These are phyloP conservation scores for Geotrichum histeridarum DNA, from an alignment of 1,139 yeast genomes.

Conservation along the genomic window DNA sequence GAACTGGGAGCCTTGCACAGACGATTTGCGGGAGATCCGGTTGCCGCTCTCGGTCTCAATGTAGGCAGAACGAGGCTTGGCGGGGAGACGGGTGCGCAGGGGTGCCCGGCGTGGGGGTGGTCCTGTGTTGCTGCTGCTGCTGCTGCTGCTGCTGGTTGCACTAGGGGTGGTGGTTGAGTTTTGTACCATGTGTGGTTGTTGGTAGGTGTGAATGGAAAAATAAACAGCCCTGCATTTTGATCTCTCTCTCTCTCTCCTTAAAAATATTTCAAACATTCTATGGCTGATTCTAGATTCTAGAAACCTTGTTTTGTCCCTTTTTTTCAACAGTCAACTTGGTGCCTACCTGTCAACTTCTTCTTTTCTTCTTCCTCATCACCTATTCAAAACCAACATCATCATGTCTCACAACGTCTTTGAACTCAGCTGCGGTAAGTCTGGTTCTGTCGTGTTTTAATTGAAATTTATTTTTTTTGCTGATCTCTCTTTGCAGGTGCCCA, in stretches of 20 bases:
- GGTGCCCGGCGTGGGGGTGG: neutral
- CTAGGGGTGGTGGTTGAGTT: neutral
- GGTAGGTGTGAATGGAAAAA: neutral
- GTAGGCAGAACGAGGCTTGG: constrained; percentile 22
- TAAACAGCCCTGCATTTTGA: no score
- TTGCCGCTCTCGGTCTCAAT: constrained; percentile 47
- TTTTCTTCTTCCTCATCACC: neutral
- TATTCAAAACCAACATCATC: neutral
- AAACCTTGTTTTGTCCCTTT: no score
- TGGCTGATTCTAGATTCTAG: no score
- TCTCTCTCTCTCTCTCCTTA: no score
- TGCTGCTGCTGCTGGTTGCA: neutral
- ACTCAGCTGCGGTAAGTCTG: constrained; percentile 4
- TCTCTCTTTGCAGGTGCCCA: constrained; percentile 33
- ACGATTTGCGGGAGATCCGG: constrained; percentile 50
- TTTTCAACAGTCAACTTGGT: no score
- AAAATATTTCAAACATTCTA: no score
- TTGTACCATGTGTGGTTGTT: neutral
- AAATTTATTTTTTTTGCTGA: neutral
- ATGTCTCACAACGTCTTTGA: neutral
- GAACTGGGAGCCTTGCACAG: constrained; percentile 42
- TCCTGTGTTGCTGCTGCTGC: neutral
- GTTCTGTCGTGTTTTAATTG: neutral
- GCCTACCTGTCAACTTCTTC: no score
- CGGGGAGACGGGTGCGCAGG: constrained; percentile 1